A percentile compares a stretch with the other conserved stretches of the same genome.
Conservation (phyloP, 805 yeast species). For the Sugiyamaella lignohabitans region DNA sequence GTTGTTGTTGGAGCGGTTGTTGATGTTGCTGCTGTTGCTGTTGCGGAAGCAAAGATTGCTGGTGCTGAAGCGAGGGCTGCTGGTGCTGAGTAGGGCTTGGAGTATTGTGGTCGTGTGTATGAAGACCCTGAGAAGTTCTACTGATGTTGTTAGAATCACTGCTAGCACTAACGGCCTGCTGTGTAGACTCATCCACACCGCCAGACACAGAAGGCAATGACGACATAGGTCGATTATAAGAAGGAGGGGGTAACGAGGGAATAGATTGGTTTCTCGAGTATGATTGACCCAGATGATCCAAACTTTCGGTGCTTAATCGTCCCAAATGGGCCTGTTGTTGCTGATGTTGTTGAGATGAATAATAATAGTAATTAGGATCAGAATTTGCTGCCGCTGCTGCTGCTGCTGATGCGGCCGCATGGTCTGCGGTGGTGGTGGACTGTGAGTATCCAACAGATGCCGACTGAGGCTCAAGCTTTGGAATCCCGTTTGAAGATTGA, state of each 20-base stretch:
- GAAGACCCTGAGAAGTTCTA: too few species aligned
- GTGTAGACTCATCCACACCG: neutral
- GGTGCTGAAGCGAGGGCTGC: slow-evolving; percentile 7
- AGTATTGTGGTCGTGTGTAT: too few species aligned
- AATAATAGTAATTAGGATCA: slow-evolving; percentile 9
- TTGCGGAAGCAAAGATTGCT: slow-evolving; percentile 7
- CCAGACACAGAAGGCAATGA: neutral
- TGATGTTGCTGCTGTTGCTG: slow-evolving; percentile 12
- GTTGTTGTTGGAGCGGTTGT: slow-evolving; percentile 10
- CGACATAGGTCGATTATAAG: slow-evolving; percentile 3
- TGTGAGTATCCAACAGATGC: too few species aligned
- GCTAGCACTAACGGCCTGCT: too few species aligned
- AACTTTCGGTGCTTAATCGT: too few species aligned
- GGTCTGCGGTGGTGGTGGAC: too few species aligned
- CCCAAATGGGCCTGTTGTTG: too few species aligned
- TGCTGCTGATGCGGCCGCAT: neutral
- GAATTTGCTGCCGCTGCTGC: neutral
- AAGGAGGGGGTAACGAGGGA: slow-evolving; percentile 3
- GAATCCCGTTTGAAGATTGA: neutral
- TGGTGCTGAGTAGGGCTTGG: too few species aligned
- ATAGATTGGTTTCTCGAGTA: slow-evolving; percentile 1
- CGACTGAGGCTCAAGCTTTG: too few species aligned
- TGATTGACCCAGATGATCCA: slow-evolving; percentile 3
- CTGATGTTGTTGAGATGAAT: neutral
- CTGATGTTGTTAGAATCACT: too few species aligned